Evolutionary conservation across 192 early-diverging fungal genomes (phyloP).

Genomic region (Backusella luteola): DNA sequence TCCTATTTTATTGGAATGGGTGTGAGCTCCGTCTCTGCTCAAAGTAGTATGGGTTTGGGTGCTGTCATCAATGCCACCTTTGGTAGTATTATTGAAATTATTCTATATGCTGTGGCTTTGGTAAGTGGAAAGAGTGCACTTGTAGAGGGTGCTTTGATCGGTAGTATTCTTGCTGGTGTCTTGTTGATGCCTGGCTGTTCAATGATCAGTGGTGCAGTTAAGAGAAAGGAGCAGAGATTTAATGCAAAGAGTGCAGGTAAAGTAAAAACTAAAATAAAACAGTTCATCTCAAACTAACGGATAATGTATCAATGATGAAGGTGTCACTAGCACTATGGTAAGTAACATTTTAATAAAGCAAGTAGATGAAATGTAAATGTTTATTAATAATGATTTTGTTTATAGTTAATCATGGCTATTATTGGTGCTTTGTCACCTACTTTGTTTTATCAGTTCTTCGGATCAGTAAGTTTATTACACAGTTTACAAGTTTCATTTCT

Average conservation of each 20-base stretch:
- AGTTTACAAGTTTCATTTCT: neutral
- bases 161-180: slow-evolving; percentile 85
- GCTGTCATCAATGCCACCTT: slow-evolving; percentile 98
- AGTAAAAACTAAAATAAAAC: neutral
- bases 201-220: slow-evolving; percentile 92
- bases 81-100: slow-evolving; percentile 94
- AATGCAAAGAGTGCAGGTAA: slow-evolving; percentile 89
- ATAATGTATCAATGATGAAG: slow-evolving; percentile 22
- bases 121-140: slow-evolving; percentile 83
- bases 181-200: slow-evolving; percentile 90
- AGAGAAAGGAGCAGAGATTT: slow-evolving; percentile 91
- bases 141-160: slow-evolving; percentile 91
- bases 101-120: slow-evolving; percentile 88
- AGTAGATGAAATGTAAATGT: too few relatives aligned
- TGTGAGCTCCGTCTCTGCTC: slow-evolving; percentile 93
- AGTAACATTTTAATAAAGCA: neutral
- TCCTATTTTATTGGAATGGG: slow-evolving; percentile 98
- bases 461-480: slow-evolving; percentile 42
- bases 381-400: neutral
- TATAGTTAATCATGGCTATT: slow-evolving; percentile 80
- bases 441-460: slow-evolving; percentile 91
- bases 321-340: slow-evolving; percentile 87
- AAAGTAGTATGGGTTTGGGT: slow-evolving; percentile 89
- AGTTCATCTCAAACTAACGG: neutral
- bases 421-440: slow-evolving; percentile 94